Percentiles rank a stretch among this genome's conserved stretches.
phyloP scores from a whole-genome alignment of 2,329 filamentous ascomycete genomes.

The Sarocladium kiliense region DNA sequence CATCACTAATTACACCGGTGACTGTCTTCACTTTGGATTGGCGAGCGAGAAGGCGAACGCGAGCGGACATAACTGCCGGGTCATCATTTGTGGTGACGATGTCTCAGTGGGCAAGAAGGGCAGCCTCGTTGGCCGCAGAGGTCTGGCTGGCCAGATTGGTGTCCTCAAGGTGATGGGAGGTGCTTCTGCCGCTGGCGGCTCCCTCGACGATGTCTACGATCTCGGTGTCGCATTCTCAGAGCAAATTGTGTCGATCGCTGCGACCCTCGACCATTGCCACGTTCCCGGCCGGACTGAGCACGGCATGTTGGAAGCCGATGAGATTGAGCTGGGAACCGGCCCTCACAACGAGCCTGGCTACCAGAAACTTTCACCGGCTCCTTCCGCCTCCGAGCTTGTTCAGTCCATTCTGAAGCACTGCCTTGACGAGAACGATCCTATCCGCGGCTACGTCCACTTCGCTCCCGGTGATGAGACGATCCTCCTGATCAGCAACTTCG shows the following conservation, averaged over 20 bases:
- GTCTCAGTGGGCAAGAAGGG: constrained; percentile 57
- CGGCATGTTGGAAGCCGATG: constrained; percentile 40
- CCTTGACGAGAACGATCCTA: constrained; percentile 50
- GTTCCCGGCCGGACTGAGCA: constrained; percentile 48
- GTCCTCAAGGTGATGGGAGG: constrained; percentile 54
- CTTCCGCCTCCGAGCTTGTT: constrained; percentile 42
- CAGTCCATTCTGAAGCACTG: constrained; percentile 55
- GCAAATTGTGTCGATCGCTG: constrained; percentile 52
- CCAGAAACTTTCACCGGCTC: constrained; percentile 48
- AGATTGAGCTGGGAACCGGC: constrained; percentile 60
- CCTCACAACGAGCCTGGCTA: constrained; percentile 64
- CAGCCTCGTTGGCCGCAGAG: constrained; percentile 55
- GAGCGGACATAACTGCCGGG: constrained; percentile 46
- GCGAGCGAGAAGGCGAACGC: constrained; percentile 54
- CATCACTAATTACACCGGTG: constrained; percentile 61
- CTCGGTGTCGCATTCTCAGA: constrained; percentile 44
- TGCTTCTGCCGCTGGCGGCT: constrained; percentile 39
- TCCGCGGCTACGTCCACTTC: constrained; percentile 46
- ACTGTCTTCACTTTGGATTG: constrained; percentile 57
- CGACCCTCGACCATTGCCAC: constrained; percentile 57
- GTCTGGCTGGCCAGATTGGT: constrained; percentile 55
- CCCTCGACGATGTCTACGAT: constrained; percentile 44
- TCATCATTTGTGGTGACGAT: constrained; percentile 60
- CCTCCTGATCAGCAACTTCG: constrained; percentile 54
- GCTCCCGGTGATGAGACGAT: constrained; percentile 41